phyloP scores from a whole-genome alignment of 495 filamentous ascomycete genomes.

The Penicillium maclennaniae region DNA sequence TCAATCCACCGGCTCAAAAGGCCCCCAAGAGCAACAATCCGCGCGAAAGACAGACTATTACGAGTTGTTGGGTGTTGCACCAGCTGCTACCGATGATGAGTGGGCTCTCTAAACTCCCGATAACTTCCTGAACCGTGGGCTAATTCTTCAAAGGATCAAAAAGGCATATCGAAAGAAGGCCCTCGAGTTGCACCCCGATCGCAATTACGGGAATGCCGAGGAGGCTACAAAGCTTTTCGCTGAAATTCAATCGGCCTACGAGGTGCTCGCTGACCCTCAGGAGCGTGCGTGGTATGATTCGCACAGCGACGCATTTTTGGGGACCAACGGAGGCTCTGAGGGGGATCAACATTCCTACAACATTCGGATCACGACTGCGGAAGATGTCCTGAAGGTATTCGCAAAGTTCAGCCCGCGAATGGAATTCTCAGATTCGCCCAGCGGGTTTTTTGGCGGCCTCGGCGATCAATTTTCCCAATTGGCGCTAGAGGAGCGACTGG shows the following conservation, averaged over 20 bases:
- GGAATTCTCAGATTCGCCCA: slow-evolving; percentile 68
- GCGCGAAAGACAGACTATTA: slow-evolving; percentile 81
- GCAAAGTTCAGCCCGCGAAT: slow-evolving; percentile 71
- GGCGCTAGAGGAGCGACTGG: slow-evolving; percentile 73
- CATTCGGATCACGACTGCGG: slow-evolving; percentile 66
- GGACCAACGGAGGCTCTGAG: slow-evolving; percentile 44
- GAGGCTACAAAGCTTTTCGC: slow-evolving; percentile 81
- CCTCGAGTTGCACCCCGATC: slow-evolving; percentile 90
- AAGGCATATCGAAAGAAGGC: slow-evolving; percentile 89
- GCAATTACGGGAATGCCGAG: slow-evolving; percentile 84
- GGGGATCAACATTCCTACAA: slow-evolving; percentile 56
- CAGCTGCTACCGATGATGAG: slow-evolving; percentile 77
- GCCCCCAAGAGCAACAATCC: slow-evolving; percentile 17
- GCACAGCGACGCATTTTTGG: slow-evolving; percentile 79
- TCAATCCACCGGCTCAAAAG: slow-evolving; percentile 58
- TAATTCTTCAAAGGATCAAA: slow-evolving; percentile 62
- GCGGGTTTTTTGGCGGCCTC: slow-evolving; percentile 79
- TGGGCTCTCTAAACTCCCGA: slow-evolving; percentile 36
- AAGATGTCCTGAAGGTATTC: slow-evolving; percentile 70
- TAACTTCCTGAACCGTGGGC: background rate
- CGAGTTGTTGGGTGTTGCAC: slow-evolving; percentile 72
- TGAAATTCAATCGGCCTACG: slow-evolving; percentile 88
- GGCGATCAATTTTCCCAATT: slow-evolving; percentile 72
- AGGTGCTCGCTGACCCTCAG: slow-evolving; percentile 90
- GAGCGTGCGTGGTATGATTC: slow-evolving; percentile 98